These are phyloP conservation scores for Ophiosphaerella narmari DNA, from an alignment of 2,329 filamentous ascomycete species.

Conservation along the genomic window DNA sequence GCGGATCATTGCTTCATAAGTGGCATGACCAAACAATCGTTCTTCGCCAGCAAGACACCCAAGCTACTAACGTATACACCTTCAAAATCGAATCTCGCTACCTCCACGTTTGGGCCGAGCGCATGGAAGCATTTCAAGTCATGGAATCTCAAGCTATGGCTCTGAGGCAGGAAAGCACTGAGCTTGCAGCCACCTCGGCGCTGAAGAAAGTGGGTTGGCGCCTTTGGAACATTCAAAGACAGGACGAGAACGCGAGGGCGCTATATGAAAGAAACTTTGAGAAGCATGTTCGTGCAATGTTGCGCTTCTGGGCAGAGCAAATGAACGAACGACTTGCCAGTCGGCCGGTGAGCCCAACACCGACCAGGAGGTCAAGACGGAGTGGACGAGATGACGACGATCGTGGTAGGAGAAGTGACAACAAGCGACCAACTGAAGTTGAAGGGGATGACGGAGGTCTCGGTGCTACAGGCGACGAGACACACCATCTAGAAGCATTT, in stretches of 20 bases:
- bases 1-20: constrained; percentile 43
- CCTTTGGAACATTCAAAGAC: constrained; percentile 59
- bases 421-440: neutral
- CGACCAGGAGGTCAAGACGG: constrained; percentile 19
- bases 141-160: constrained; percentile 51
- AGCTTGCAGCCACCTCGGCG: constrained; percentile 52
- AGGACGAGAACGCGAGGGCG: constrained; percentile 57
- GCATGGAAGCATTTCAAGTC: constrained; percentile 26
- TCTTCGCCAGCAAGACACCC: constrained; percentile 20
- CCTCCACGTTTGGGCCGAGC: constrained; percentile 34
- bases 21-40: constrained; percentile 50
- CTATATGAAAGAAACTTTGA: constrained; percentile 58
- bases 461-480: constrained; percentile 31
- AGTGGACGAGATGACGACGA: constrained; percentile 12
- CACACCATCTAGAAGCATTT: constrained; percentile 43
- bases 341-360: constrained; percentile 30
- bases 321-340: constrained; percentile 37
- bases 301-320: constrained; percentile 60
- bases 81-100: constrained; percentile 38
- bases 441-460: neutral
- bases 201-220: constrained; percentile 63
- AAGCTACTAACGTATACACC: constrained; percentile 30
- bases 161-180: constrained; percentile 53
- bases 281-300: constrained; percentile 60
- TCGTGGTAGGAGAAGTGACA: constrained; percentile 6